Percentiles rank a stretch among this genome's conserved stretches.
Conservation (phyloP, 2,329 filamentous ascomycete species). For the Cladosporium halotolerans region DNA sequence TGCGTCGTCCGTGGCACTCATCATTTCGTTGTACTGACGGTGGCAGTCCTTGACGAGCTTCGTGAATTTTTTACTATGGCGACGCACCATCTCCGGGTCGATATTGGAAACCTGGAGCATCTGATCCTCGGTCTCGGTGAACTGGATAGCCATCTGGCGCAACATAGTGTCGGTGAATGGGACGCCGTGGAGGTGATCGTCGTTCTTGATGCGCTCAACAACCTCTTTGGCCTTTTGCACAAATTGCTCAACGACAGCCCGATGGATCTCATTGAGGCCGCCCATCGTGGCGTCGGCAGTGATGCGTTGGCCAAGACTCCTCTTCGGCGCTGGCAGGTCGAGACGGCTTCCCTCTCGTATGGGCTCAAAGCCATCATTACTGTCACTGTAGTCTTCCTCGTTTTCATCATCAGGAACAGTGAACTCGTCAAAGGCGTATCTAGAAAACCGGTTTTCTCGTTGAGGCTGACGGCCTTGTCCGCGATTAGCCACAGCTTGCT, state of each 20-base stretch:
- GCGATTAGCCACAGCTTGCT: conserved; percentile 31
- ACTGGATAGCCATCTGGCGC: conserved; percentile 65
- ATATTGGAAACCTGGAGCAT: conserved; percentile 62
- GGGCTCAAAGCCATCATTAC: conserved; percentile 43
- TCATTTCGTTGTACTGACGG: conserved; percentile 35
- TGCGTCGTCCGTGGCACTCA: conserved; percentile 35
- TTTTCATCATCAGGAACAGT: conserved; percentile 35
- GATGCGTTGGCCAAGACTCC: conserved; percentile 52
- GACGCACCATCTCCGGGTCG: conserved; percentile 54
- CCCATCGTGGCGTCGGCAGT: conserved; percentile 50
- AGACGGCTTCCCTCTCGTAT: conserved; percentile 29
- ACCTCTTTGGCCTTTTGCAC: conserved; percentile 54
- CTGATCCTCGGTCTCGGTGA: conserved; percentile 55
- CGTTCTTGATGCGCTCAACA: conserved; percentile 57
- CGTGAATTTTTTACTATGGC: conserved; percentile 57
- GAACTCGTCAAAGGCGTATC: conserved; percentile 32
- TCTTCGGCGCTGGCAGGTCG: conserved; percentile 16
- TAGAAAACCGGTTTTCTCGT: conserved; percentile 26
- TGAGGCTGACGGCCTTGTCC: conserved; percentile 25
- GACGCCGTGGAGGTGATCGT: conserved; percentile 50
- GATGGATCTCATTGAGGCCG: conserved; percentile 53
- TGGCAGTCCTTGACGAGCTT: conserved; percentile 46
- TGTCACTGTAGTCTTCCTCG: conserved; percentile 36
- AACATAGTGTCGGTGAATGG: conserved; percentile 65
- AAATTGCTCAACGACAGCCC: conserved; percentile 59